phyloP scores from a whole-genome alignment of 306 rosid genomes.

The Vigna reflexopilosa region DNA sequence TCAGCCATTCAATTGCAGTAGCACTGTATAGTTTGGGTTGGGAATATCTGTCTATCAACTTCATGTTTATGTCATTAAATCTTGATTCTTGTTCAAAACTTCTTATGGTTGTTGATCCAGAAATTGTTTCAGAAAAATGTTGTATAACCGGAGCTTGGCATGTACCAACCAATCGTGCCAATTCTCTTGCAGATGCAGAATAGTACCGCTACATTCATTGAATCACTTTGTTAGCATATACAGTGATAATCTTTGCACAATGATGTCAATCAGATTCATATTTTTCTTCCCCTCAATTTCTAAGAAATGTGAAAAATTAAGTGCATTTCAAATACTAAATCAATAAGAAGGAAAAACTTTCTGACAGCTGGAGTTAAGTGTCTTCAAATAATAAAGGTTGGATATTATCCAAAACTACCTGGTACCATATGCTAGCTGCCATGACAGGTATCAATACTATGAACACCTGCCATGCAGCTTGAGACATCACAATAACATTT shows the following conservation, averaged over 20 bases:
- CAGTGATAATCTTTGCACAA: background rate
- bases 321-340: background rate
- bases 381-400: background rate
- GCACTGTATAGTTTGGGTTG: constrained; percentile 70
- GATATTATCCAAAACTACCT: constrained; percentile 42
- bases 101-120: constrained; percentile 81
- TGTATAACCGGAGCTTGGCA: constrained; percentile 93
- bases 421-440: constrained; percentile 53
- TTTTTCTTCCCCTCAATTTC: background rate
- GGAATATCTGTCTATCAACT: constrained; percentile 67
- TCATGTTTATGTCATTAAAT: constrained; percentile 72
- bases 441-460: constrained; percentile 53
- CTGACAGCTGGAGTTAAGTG: background rate
- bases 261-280: constrained; percentile 3
- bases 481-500: constrained; percentile 46
- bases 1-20: constrained; percentile 78
- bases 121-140: constrained; percentile 83
- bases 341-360: background rate
- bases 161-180: constrained; percentile 77
- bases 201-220: constrained; percentile 65
- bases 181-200: constrained; percentile 71
- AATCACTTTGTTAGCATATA: constrained; percentile 2
- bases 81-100: constrained; percentile 76
- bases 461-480: constrained; percentile 48
- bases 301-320: constrained; percentile 1